Conservation (phyloP, 176 grass and related monocot genomes). For the bread wheat (Triticum aestivum) region DNA sequence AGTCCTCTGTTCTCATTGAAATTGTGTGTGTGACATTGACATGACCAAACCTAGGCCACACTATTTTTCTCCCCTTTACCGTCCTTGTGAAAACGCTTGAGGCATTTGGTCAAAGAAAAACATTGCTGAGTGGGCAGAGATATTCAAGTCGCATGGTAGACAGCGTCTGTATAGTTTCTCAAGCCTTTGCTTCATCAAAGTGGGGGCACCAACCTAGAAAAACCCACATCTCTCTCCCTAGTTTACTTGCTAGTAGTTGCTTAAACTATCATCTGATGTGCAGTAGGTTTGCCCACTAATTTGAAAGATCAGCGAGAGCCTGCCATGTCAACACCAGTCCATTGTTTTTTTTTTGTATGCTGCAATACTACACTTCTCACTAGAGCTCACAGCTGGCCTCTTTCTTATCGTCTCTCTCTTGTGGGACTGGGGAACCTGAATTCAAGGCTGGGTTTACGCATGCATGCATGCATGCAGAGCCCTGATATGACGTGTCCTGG, state of each 20-base stretch:
- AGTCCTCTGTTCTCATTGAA: slow-evolving; percentile 44
- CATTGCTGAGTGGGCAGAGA: slow-evolving; percentile 23
- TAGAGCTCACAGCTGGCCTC: not conserved
- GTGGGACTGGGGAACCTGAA: slow-evolving; percentile 47
- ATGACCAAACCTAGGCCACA: slow-evolving; percentile 53
- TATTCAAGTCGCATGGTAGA: slow-evolving; percentile 42
- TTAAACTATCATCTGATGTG: slow-evolving; percentile 3
- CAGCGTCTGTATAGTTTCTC: slow-evolving; percentile 31
- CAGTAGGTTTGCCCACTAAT: slow-evolving; percentile 30
- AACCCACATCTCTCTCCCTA: not conserved
- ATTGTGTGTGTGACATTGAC: slow-evolving; percentile 41
- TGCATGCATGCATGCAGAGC: slow-evolving; percentile 19
- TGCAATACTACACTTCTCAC: not conserved
- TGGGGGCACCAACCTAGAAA: slow-evolving; percentile 17
- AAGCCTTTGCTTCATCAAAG: slow-evolving; percentile 26
- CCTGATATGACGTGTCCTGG: slow-evolving; percentile 46
- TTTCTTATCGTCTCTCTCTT: not conserved
- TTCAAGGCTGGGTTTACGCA: slow-evolving; percentile 40
- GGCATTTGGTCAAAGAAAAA: slow-evolving; percentile 58
- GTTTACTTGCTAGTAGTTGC: slow-evolving; percentile 25
- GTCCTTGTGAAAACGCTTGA: slow-evolving; percentile 13
- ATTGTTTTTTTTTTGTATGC: slow-evolving; percentile 25
- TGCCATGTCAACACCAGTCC: slow-evolving; percentile 26
- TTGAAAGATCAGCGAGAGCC: not conserved
- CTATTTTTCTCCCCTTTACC: not conserved